These are phyloP conservation scores for Pleodorina starrii DNA, from an alignment of 139 green algal species.

Conservation along the genomic window DNA sequence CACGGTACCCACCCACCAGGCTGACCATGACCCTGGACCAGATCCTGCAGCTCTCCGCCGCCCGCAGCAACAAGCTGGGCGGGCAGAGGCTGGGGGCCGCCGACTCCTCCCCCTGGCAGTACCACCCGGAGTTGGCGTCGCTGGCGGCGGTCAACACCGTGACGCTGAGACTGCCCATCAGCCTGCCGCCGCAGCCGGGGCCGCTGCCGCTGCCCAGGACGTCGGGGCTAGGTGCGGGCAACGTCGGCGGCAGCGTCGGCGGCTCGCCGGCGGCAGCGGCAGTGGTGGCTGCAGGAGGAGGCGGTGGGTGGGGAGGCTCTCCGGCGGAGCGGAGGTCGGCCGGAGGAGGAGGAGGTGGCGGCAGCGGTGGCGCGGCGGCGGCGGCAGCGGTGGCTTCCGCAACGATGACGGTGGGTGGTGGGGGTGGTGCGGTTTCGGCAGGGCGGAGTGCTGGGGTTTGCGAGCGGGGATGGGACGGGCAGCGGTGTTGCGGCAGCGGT, in stretches of 20 bases:
- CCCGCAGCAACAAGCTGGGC: constrained; percentile 51
- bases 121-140: constrained; percentile 58
- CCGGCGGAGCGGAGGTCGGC: no score
- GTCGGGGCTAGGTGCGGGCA: background rate
- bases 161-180: constrained; percentile 16
- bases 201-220: background rate
- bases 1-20: background rate
- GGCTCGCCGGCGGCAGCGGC: background rate
- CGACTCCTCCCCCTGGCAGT: constrained; percentile 60
- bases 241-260: background rate
- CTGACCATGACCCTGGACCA: constrained; percentile 62
- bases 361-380: background rate
- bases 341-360: background rate
- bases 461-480: no score
- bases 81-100: constrained; percentile 56
- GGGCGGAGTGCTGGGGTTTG: no score
- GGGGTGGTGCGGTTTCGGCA: no score
- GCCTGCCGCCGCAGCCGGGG: background rate
- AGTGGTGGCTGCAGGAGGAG: background rate
- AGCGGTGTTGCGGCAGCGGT: no score
- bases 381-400: background rate
- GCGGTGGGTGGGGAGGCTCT: no score
- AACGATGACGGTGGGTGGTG: no score
- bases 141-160: constrained; percentile 37
- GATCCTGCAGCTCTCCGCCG: constrained; percentile 61